Conservation (phyloP, 2,329 filamentous ascomycete species). For the Neobulgaria alba region DNA sequence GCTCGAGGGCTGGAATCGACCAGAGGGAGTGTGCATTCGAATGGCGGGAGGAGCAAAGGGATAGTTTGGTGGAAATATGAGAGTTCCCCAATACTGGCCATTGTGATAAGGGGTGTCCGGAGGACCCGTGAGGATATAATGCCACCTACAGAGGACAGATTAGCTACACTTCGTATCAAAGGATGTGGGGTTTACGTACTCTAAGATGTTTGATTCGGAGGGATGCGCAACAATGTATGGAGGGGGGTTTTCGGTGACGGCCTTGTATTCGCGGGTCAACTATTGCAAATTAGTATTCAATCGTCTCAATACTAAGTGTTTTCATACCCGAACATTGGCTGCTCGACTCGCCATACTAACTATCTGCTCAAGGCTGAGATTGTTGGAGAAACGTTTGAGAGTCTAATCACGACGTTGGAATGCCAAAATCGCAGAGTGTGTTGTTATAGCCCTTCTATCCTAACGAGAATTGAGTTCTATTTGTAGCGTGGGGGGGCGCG, state of each 20-base stretch:
- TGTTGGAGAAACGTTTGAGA: no score
- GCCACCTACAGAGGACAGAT: slow-evolving; percentile 53
- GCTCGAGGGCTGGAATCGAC: slow-evolving; percentile 88
- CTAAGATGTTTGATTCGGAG: slow-evolving; percentile 83
- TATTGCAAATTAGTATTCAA: slow-evolving; percentile 29
- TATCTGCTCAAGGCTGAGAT: neutral
- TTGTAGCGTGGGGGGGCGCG: no score
- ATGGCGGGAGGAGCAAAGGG: slow-evolving; percentile 96
- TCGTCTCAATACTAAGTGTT: slow-evolving; percentile 3
- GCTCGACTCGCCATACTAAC: slow-evolving; percentile 59
- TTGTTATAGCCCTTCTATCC: neutral
- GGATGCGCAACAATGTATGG: slow-evolving; percentile 86
- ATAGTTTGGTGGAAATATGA: slow-evolving; percentile 93
- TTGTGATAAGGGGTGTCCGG: slow-evolving; percentile 88
- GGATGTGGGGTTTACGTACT: slow-evolving; percentile 46
- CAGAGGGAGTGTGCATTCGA: slow-evolving; percentile 96
- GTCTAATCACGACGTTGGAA: no score
- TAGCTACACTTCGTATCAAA: neutral
- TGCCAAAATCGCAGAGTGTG: neutral
- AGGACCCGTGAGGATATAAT: slow-evolving; percentile 91
- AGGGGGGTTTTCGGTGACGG: slow-evolving; percentile 66
- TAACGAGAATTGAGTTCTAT: no score
- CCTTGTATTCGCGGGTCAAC: slow-evolving; percentile 56
- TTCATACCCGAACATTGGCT: slow-evolving; percentile 59
- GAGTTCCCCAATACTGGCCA: slow-evolving; percentile 96